phyloP scores from a whole-genome alignment of 2,329 filamentous ascomycete genomes.

The Fusarium sp. region DNA sequence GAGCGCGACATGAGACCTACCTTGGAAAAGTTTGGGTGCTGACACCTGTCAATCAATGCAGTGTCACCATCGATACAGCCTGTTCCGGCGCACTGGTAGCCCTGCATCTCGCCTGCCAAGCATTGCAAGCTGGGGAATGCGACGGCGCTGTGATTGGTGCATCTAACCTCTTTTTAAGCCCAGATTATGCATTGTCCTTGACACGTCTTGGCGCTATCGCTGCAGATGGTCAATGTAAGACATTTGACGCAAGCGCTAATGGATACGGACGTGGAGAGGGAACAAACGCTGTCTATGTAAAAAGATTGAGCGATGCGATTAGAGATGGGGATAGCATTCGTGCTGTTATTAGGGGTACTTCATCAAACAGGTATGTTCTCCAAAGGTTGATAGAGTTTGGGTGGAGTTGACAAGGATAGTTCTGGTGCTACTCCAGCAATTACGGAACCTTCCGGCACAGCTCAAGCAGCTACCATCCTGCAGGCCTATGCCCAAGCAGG shows the following conservation, averaged over 20 bases:
- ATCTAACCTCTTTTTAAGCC: constrained; percentile 46
- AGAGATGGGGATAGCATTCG: constrained; percentile 64
- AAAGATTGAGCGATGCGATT: constrained; percentile 65
- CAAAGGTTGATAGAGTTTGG: constrained; percentile 42
- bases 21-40: constrained; percentile 11
- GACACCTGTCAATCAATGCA: constrained; percentile 33
- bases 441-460: constrained; percentile 61
- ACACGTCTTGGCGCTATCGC: constrained; percentile 43
- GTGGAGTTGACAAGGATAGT: constrained; percentile 26
- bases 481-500: constrained; percentile 42
- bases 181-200: constrained; percentile 42
- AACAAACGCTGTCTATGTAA: constrained; percentile 64
- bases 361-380: constrained; percentile 55
- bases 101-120: constrained; percentile 55
- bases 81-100: constrained; percentile 59
- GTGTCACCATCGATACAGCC: constrained; percentile 60
- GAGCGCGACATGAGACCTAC: no score
- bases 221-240: constrained; percentile 53
- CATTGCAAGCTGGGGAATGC: constrained; percentile 49
- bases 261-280: constrained; percentile 70
- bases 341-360: constrained; percentile 61
- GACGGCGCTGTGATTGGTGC: constrained; percentile 50
- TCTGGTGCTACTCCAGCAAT: constrained; percentile 64
- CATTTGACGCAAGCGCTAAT: constrained; percentile 63
- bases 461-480: constrained; percentile 54